phyloP scores from a whole-genome alignment of 257 asterid species.

The Mitragyna speciosa region DNA sequence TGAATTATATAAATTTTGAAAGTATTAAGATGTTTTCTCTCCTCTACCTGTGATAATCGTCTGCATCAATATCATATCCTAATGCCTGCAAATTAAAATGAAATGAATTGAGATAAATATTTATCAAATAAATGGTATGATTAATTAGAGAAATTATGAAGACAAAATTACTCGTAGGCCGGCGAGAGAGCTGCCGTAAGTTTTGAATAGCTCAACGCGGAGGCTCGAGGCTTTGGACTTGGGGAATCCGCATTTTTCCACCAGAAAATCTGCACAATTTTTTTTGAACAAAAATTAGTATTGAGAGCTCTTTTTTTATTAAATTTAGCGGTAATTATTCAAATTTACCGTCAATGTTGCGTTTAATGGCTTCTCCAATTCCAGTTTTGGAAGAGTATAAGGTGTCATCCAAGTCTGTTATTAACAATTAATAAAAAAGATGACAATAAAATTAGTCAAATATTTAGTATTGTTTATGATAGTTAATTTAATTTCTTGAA shows the following conservation, averaged over 20 bases:
- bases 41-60: constrained; percentile 79
- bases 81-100: constrained; percentile 46
- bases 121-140: background rate
- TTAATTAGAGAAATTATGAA: too few species aligned
- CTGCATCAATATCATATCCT: constrained; percentile 71
- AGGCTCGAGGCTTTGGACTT: constrained; percentile 60
- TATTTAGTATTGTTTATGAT: background rate
- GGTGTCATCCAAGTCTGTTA: constrained; percentile 89
- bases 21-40: too few species aligned
- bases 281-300: background rate
- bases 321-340: background rate
- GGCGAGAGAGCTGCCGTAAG: constrained; percentile 87
- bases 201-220: constrained; percentile 70
- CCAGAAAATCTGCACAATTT: constrained; percentile 53
- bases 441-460: background rate
- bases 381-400: constrained; percentile 72
- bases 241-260: constrained; percentile 63
- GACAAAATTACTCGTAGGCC: constrained; percentile 83
- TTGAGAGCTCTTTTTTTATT: background rate
- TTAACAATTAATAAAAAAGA: background rate
- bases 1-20: too few species aligned
- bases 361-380: constrained; percentile 71
- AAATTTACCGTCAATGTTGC: constrained; percentile 62
- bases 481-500: too few species aligned
- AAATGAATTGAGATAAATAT: background rate